A percentile compares a stretch with the other conserved stretches of the same genome.
phyloP scores from a whole-genome alignment of 225 moss, liverwort and hornwort genomes.

The Polytrichum formosum region DNA sequence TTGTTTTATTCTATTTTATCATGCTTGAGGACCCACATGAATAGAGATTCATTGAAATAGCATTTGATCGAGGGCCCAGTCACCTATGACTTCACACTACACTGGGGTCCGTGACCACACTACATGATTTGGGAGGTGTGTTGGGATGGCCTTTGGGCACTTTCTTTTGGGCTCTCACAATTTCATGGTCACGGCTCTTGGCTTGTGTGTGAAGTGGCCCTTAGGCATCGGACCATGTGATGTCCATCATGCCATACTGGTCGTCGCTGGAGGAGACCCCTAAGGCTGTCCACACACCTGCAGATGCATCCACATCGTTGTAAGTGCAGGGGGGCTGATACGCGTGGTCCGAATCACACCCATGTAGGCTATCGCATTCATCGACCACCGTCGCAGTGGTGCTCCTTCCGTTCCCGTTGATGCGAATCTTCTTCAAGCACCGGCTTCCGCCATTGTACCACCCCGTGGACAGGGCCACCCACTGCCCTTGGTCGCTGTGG shows the following conservation, averaged over 20 bases:
- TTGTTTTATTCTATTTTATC: no score
- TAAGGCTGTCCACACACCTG: constrained; percentile 7
- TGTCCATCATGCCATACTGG: not conserved
- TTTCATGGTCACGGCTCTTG: no score
- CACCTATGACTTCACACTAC: no score
- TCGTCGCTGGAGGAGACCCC: not conserved
- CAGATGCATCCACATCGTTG: constrained; percentile 12
- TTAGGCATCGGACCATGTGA: constrained; percentile 13
- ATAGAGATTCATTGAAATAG: no score
- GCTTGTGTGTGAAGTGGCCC: no score
- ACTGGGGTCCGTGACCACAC: no score
- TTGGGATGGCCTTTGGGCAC: no score
- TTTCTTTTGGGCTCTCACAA: no score
- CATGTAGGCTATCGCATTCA: constrained; percentile 13
- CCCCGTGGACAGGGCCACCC: constrained; percentile 25
- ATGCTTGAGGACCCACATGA: no score
- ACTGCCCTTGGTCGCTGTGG: not conserved
- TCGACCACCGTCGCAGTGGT: constrained; percentile 9
- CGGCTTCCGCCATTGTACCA: not conserved
- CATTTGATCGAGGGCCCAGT: no score
- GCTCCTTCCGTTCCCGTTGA: constrained; percentile 9
- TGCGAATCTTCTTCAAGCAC: constrained; percentile 5
- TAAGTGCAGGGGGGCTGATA: constrained; percentile 14
- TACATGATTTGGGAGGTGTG: no score
- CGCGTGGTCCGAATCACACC: constrained; percentile 9